These are phyloP conservation scores for Phoma herbarum DNA, from an alignment of 2,329 filamentous ascomycete species.

Conservation along the genomic window DNA sequence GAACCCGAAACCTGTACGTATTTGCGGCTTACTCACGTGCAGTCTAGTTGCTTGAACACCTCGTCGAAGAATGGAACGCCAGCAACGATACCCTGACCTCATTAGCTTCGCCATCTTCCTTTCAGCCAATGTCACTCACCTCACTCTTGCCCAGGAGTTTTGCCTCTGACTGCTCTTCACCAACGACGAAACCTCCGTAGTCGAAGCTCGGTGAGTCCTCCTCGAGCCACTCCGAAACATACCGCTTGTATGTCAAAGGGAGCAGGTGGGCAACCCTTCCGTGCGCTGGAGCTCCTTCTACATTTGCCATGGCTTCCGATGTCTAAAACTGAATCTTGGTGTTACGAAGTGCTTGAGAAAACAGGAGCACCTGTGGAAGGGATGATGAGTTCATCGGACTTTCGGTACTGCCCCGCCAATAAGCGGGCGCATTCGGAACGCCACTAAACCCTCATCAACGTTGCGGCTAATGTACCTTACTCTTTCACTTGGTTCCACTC, in stretches of 20 bases:
- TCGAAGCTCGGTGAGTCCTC: conserved; percentile 98
- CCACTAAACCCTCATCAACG: conserved; percentile 6
- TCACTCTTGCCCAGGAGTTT: conserved; percentile 66
- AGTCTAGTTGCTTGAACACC: conserved; percentile 88
- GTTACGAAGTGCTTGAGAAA: background rate
- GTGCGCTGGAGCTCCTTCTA: conserved; percentile 64
- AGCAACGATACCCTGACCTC: conserved; percentile 75
- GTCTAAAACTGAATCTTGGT: background rate
- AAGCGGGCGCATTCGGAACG: conserved; percentile 21
- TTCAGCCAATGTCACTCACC: conserved; percentile 41
- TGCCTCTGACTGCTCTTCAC: conserved; percentile 64
- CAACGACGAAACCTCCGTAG: conserved; percentile 96
- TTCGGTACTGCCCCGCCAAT: conserved; percentile 25
- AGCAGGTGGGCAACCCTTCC: conserved; percentile 76
- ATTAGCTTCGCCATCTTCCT: background rate
- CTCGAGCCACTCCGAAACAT: conserved; percentile 84
- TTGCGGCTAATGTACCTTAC: conserved; percentile 7
- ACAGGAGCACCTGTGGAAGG: conserved; percentile 3
- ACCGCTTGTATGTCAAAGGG: conserved; percentile 82
- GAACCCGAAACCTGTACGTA: background rate
- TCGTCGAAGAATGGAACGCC: conserved; percentile 96
- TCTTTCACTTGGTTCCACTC: background rate
- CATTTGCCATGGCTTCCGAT: conserved; percentile 15
- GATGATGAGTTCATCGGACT: conserved; percentile 15
- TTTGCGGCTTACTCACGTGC: conserved; percentile 63